Percentiles rank a stretch among this genome's conserved stretches.
These are phyloP conservation scores for Tuber indicum DNA, from an alignment of 495 filamentous ascomycete genomes.

Conservation along the genomic window DNA sequence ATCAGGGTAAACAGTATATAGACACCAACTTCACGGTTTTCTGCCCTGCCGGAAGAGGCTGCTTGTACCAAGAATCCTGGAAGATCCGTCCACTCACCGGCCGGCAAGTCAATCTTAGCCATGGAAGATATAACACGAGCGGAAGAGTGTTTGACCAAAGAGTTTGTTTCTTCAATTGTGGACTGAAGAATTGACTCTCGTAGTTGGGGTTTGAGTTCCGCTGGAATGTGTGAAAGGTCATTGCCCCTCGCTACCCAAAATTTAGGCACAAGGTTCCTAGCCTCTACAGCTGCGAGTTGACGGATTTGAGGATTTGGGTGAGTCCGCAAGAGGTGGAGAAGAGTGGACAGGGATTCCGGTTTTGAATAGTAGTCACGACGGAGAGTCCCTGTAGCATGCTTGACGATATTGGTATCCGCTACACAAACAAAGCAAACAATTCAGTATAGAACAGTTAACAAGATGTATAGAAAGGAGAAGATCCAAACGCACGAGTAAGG, in stretches of 20 bases:
- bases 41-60: constrained; percentile 60
- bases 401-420: constrained; percentile 76
- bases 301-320: constrained; percentile 65
- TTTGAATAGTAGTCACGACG: constrained; percentile 87
- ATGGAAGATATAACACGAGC: constrained; percentile 82
- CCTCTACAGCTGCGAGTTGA: constrained; percentile 86
- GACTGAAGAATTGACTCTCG: constrained; percentile 74
- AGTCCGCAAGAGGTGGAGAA: constrained; percentile 75
- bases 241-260: constrained; percentile 59
- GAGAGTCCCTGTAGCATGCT: constrained; percentile 79
- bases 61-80: constrained; percentile 67
- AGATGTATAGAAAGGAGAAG: constrained; percentile 1
- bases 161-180: constrained; percentile 67
- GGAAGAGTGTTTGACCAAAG: constrained; percentile 72
- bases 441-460: constrained; percentile 6
- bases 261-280: constrained; percentile 69
- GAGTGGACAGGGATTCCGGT: constrained; percentile 70
- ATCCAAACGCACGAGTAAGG: constrained; percentile 59
- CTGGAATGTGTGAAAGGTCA: constrained; percentile 37
- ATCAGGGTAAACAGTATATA: constrained; percentile 90
- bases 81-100: constrained; percentile 80
- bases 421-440: constrained; percentile 10
- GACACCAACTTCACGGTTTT: constrained; percentile 79
- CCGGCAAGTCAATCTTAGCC: constrained; percentile 75
- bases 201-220: constrained; percentile 61